Evolutionary conservation across 2,329 filamentous ascomycete species (phyloP).

Genomic region (Catunica adiposa): DNA sequence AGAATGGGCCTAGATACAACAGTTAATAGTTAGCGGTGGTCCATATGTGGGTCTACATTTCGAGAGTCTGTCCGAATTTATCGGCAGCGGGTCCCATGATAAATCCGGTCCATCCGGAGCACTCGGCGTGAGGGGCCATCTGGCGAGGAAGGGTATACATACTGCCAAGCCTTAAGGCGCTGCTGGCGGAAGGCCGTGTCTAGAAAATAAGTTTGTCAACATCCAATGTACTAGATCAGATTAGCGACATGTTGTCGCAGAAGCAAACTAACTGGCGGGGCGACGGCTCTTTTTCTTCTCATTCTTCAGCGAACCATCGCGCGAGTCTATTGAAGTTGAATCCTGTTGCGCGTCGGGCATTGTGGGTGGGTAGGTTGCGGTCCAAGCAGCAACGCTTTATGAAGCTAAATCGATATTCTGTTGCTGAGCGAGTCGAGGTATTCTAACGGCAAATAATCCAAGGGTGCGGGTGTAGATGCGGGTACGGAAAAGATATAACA

Average conservation of each 20-base stretch:
- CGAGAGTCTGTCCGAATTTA: too few species aligned
- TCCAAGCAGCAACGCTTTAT: background rate
- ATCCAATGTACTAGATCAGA: background rate
- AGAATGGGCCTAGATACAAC: constrained; percentile 58
- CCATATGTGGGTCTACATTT: constrained; percentile 26
- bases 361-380: constrained; percentile 15
- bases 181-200: constrained; percentile 96
- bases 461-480: too few species aligned
- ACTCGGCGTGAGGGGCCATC: background rate
- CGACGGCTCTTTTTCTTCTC: constrained; percentile 82
- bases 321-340: constrained; percentile 36
- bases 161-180: constrained; percentile 97
- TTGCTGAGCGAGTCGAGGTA: background rate
- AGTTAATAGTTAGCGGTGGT: constrained; percentile 2
- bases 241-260: background rate
- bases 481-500: background rate
- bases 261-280: constrained; percentile 58
- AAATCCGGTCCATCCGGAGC: background rate
- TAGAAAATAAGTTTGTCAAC: constrained; percentile 22
- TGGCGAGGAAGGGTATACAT: constrained; percentile 23
- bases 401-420: background rate
- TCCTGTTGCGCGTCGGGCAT: constrained; percentile 28
- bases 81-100: background rate
- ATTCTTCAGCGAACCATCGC: constrained; percentile 36
- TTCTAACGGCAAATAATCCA: too few species aligned